phyloP scores from a whole-genome alignment of 352 stramenopile species.

The Phytophthora pisi region DNA sequence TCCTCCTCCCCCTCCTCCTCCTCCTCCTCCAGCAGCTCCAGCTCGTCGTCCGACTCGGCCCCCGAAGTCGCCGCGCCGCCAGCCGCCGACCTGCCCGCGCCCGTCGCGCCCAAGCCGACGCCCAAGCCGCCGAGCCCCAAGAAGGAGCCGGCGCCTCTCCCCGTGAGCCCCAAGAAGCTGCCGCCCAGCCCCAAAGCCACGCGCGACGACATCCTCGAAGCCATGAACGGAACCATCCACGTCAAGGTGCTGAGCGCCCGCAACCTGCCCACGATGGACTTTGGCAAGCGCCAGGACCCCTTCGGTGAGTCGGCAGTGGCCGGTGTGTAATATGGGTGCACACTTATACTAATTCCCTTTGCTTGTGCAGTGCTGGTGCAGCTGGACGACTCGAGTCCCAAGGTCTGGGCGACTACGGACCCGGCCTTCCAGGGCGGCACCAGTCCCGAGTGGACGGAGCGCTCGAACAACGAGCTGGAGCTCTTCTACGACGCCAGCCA shows the following conservation, averaged over 20 bases:
- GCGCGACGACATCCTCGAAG: not conserved
- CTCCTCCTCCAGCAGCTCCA: conserved; percentile 22
- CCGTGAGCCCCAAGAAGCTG: conserved; percentile 10
- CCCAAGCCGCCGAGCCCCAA: conserved; percentile 26
- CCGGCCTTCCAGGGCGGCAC: conserved; percentile 65
- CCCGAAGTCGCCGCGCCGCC: conserved; percentile 18
- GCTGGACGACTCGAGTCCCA: conserved; percentile 67
- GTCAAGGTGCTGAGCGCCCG: conserved; percentile 66
- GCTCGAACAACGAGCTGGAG: conserved; percentile 81
- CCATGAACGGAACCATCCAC: conserved; percentile 75
- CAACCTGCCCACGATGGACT: conserved; percentile 79
- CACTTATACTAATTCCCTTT: conserved; percentile 5
- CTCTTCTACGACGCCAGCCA: conserved; percentile 74
- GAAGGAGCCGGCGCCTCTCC: not conserved
- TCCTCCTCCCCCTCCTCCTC: no score
- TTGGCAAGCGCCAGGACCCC: conserved; percentile 81
- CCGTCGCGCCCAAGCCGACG: conserved; percentile 14
- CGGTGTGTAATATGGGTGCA: not conserved
- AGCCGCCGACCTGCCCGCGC: conserved; percentile 1
- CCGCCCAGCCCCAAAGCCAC: conserved; percentile 6
- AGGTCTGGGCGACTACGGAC: conserved; percentile 68
- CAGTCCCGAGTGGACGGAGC: conserved; percentile 69
- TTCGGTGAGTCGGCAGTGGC: conserved; percentile 45
- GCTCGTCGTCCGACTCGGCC: conserved; percentile 24
- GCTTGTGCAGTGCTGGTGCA: conserved; percentile 63